phyloP scores from a whole-genome alignment of 345 rosid species.

The Eutrema yunnanense region DNA sequence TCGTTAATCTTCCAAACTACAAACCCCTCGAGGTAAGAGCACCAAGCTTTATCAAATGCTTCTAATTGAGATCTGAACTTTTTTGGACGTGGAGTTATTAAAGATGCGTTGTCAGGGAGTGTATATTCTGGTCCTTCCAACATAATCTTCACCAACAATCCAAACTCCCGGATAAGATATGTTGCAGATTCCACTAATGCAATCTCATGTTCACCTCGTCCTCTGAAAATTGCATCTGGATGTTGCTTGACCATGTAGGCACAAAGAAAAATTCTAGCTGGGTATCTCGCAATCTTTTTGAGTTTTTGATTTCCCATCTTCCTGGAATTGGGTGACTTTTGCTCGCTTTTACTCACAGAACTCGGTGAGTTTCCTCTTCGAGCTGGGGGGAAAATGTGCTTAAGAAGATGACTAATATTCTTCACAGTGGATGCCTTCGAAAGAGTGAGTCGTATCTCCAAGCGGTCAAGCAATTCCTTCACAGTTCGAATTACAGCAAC shows the following conservation, averaged over 20 bases:
- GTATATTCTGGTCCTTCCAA: constrained; percentile 60
- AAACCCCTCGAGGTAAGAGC: constrained; percentile 73
- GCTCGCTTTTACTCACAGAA: constrained; percentile 45
- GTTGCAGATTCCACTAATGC: constrained; percentile 67
- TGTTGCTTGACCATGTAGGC: constrained; percentile 93
- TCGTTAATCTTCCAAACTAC: constrained; percentile 91
- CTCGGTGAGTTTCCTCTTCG: constrained; percentile 48
- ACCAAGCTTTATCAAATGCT: constrained; percentile 86
- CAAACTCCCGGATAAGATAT: constrained; percentile 61
- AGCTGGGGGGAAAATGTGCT: constrained; percentile 58
- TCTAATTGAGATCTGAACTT: constrained; percentile 71
- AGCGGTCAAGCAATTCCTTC: constrained; percentile 69
- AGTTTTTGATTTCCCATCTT: constrained; percentile 36
- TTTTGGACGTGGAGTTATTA: constrained; percentile 33
- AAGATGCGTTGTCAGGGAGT: constrained; percentile 44
- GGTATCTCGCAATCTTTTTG: constrained; percentile 54
- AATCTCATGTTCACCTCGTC: constrained; percentile 77
- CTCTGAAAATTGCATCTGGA: constrained; percentile 87
- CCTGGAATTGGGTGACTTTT: constrained; percentile 35
- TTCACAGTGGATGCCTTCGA: constrained; percentile 34
- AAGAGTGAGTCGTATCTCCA: constrained; percentile 58
- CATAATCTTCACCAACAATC: constrained; percentile 59
- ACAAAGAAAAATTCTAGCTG: constrained; percentile 78
- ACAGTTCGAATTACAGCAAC: constrained; percentile 49
- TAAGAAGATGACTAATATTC: constrained; percentile 81